Base-by-base conservation (phyloP, 306 rosid genomes). In the Fragaria iinumae region DNA sequence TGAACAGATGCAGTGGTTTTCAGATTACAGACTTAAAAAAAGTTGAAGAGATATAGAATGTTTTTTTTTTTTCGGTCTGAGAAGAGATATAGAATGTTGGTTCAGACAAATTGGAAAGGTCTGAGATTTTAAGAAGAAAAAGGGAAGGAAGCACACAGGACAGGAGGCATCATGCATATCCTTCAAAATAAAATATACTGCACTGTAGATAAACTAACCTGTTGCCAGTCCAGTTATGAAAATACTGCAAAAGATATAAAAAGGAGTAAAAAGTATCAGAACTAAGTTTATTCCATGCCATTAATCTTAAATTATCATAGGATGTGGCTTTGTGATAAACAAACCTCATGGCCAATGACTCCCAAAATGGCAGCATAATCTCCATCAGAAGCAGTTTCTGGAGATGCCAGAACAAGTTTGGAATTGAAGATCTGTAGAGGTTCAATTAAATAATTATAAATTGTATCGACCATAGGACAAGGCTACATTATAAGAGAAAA, bases 141-240 rank as follows among this genome's bases (percentile, higher is more conserved):
- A 38, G 47, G 57, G 32, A 82, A 79, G 38, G 71, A 85, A 78
- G 43, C 39, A 43, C 48, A 71, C 20, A 38, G 79, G 34, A 60
- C 43, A 39, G 80, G 56, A 73, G 41, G 73, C 62, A 45, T 13
- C 49, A 73, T 47, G 73, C 62, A 39, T 13, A 64, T 80, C 71
- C 76, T 25, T 57, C 43, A 79, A 79, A 67, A 29, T 21, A 71
- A 78, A 11, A 12, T 11, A 27, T 45, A 62, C 48, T 41, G 63
- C 11, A 6, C 44, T 9, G 75, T 71, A 67, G 7, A 70, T 39
- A 76, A 84, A 65, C 66, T 66, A 84, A 95, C 99, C 99, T 95
- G 90, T 95, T 95, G 82, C 99, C 99, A 67, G 99, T 95, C 97
- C 97, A 95, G 86, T 95, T 95, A 90, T 95, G 99, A 87, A 95